Evolutionary conservation across 208 protist genomes (phyloP).

Genomic region (Phytomonas sp.): DNA sequence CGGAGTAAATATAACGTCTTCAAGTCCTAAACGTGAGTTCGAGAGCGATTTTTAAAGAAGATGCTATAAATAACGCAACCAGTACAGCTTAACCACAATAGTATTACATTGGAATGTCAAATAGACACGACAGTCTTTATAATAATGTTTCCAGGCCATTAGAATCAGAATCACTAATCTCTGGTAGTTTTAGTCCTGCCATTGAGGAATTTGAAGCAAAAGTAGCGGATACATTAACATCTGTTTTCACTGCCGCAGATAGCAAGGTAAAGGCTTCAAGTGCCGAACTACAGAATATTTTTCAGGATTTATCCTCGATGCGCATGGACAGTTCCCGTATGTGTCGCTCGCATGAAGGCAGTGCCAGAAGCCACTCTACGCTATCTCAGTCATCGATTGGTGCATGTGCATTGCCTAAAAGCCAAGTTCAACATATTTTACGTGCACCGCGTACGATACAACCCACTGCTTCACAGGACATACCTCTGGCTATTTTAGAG

Average conservation of each 20-base stretch:
- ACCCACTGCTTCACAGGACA: constrained; percentile 21
- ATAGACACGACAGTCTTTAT: not conserved
- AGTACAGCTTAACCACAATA: not conserved
- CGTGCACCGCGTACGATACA: constrained; percentile 2
- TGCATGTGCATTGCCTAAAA: not conserved
- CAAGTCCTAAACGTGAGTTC: not conserved
- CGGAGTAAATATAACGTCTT: not conserved
- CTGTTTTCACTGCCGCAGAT: not conserved
- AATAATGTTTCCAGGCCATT: not conserved
- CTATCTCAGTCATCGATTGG: not conserved
- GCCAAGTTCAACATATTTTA: not conserved
- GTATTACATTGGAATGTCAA: not conserved
- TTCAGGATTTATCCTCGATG: constrained; percentile 29
- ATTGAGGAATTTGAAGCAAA: not conserved
- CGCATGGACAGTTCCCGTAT: constrained; percentile 27
- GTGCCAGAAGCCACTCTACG: not conserved
- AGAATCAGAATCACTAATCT: not conserved
- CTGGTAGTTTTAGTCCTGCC: not conserved
- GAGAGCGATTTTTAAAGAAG: not conserved
- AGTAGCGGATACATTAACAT: not conserved
- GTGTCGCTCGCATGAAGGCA: constrained; percentile 5
- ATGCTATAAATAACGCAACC: not conserved
- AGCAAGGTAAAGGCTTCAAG: not conserved
- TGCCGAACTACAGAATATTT: not conserved
- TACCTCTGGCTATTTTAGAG: constrained; percentile 36